Evolutionary conservation across 1,284 basidiomycete species (phyloP), one percentile per base, ranked within the genome.

Genomic region (Ustilago nuda): DNA sequence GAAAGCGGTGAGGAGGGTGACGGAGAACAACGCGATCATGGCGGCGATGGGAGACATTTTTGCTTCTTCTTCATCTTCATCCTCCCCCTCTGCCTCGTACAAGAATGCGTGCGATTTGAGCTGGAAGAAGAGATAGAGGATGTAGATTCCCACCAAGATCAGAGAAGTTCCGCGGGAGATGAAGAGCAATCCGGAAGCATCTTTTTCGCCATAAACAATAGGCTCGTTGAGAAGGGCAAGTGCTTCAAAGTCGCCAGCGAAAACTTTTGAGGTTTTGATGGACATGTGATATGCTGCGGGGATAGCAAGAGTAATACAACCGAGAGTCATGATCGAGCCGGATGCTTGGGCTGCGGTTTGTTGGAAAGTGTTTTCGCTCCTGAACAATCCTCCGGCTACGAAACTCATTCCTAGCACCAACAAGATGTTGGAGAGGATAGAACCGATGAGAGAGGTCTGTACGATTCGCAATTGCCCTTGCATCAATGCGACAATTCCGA

Each of bases 281-380:
- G 76, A 76, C 58, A 70, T 72, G 82, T 91, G 89, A 82, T 94
- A 95, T 0, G 94, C 94, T 36, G 94, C 94, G n/a, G 94, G 94
- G 66, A 97, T 92, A 72, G 95, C 92, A 46, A 97, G 89, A 33
- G 94, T 94, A 85, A 95, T 94, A 85, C 92, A 93, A 7, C 94
- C 90, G 39, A 96, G 88, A 4, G 93, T 94, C 92, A 95, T 92
- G 66, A 96, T 84, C n/a, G 78, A 81, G 46, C 75, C 82, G 13
- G 68, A 76, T 1, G 84, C 83, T 74, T 85, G 84, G 27, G 84
- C 84, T 7, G 84, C 81, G 1, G 84, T 85, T 67, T 82, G 80
- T 61, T 84, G 82, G 57, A 85, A 85, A 11, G 72, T 72, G 61
- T 78, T 81, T 53, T 85, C 84, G 41, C 70, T 51, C 51, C 71